phyloP scores from a whole-genome alignment of 768 basidiomycete species.

The Boletus vermiculosoides region DNA sequence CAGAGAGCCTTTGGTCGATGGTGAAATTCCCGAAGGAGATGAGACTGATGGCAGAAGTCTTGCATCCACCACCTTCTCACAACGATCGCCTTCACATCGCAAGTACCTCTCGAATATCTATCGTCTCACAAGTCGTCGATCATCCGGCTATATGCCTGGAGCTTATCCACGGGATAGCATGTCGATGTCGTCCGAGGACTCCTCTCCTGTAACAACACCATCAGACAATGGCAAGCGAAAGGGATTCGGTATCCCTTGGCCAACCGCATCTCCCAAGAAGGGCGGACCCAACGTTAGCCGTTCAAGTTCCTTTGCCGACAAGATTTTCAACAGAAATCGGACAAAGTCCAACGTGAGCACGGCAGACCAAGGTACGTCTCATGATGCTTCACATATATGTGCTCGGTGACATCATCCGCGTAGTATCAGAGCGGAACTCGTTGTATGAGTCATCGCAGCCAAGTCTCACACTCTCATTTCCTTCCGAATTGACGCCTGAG shows the following conservation, averaged over 20 bases:
- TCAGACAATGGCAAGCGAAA: slow-evolving; percentile 42
- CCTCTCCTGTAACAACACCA: slow-evolving; percentile 57
- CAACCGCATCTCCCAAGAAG: slow-evolving; percentile 53
- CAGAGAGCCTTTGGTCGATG: slow-evolving; percentile 27
- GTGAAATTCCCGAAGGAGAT: slow-evolving; percentile 23
- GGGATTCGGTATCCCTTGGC: slow-evolving; percentile 43
- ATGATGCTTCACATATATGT: background rate
- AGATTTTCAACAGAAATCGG: slow-evolving; percentile 53
- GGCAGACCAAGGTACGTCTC: slow-evolving; percentile 42
- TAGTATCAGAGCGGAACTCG: slow-evolving; percentile 27
- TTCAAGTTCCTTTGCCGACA: slow-evolving; percentile 60
- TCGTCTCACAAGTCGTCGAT: slow-evolving; percentile 40
- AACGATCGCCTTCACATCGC: slow-evolving; percentile 46
- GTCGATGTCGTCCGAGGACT: slow-evolving; percentile 70
- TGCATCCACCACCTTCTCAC: slow-evolving; percentile 43
- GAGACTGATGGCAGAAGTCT: slow-evolving; percentile 33
- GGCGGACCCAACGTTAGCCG: slow-evolving; percentile 40
- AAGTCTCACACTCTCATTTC: slow-evolving; percentile 22
- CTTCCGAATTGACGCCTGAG: slow-evolving; percentile 19
- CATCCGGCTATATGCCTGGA: slow-evolving; percentile 40
- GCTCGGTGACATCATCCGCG: background rate
- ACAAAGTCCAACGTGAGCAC: slow-evolving; percentile 53
- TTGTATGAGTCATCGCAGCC: slow-evolving; percentile 28
- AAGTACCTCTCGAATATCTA: slow-evolving; percentile 52
- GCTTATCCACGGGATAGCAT: slow-evolving; percentile 56